Evolutionary conservation across 116 monocot species (phyloP), one percentile per base, ranked within the genome.

Genomic region (Iris pallida): DNA sequence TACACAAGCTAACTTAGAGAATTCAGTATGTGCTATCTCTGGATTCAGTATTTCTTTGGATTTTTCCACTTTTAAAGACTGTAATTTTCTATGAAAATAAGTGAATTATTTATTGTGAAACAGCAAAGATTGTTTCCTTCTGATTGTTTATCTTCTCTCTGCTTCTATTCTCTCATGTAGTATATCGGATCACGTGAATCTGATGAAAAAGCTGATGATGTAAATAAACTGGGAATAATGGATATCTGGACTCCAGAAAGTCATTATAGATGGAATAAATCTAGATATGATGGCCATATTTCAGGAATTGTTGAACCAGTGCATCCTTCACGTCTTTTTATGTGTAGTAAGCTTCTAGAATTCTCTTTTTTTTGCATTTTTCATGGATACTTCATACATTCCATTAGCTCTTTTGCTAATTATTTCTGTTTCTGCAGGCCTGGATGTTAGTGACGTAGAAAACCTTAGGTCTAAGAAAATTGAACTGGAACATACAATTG

Each of bases 171-270:
- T 30, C 30, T 30, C 40, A 4, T 74, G 16, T 66, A 97, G 97
- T 98, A 86, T 63, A 73, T 98, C 57, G 98, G 98, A 55, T 75
- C 90, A 4, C 61, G 63, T 69, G 93, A 93, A 69, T 90, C 93
- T 51, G 90, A 98, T 74, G 70, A 65, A 57, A 80, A 75, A 67
- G 98, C 98, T 52, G 93, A 93, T 79, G 76, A 88, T 49, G 83
- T 90, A 20, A 68, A 76, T 47, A 65, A 58, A 20, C 45, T 88
- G 19, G 88, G 86, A 51, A 88, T 98, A 65, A 75, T 69, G 30
- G 90, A 93, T 86, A 78, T 98, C 47, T 98, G 98, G 98, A 98
- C 98, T 59, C 98, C 98, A 43, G 93, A 90, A 67, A 93, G 85
- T 76, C 93, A 98, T 79, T 98, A 98, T 57, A 72, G 93, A 7